Evolutionary conservation across 805 yeast species (phyloP), one percentile per base, ranked within the genome.

Genomic region (Geotrichum ghanense): DNA sequence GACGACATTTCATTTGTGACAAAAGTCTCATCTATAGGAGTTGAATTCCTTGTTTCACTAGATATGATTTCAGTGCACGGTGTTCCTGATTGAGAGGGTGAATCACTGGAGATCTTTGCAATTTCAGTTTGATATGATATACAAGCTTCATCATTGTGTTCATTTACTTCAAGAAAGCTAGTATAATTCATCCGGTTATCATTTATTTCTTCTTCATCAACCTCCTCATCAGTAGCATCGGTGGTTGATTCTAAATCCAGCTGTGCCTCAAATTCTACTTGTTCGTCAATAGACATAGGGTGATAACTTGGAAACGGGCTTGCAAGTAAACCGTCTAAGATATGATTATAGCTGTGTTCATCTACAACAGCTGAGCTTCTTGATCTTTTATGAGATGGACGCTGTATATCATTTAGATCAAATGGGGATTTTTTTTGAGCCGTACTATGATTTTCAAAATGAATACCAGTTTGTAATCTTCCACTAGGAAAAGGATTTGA

Each of bases 191-290:
- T 31, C 16, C 37, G 12, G 37, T 31, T 31, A n/a, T 31, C 37
- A 31, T 31, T 31, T n/a, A 31, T 31, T n/a, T 31, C 37, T 19
- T 31, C 19, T 12, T 31, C 37, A n/a, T 31, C 37, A 12, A 31
- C 37, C 12, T 31, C 37, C 12, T 31, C 37, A n/a, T 31, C 37
- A 12, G 37, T 31, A 6, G 12, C 37, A n/a, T 31, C 37, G 19
- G 16, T 31, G 12, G 12, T 31, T 31, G 37, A 31, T n/a, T 31
- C 37, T 19, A 31, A 12, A 16, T 31, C 37, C 12, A 31, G 17
- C 37, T 31, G 37, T 6, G 37, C 37, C 17, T 31, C 37, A 31
- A 31, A 31, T 19, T 31, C 37, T 31, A 31, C 37, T 31, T 31
- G 37, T n/a, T 31, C 37, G 14, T 31, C 16, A n/a, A 31, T 31